A percentile compares a stretch with the other conserved stretches of the same genome.
phyloP scores from a whole-genome alignment of 208 protist genomes.

The Acanthamoeba culbertsoni region DNA sequence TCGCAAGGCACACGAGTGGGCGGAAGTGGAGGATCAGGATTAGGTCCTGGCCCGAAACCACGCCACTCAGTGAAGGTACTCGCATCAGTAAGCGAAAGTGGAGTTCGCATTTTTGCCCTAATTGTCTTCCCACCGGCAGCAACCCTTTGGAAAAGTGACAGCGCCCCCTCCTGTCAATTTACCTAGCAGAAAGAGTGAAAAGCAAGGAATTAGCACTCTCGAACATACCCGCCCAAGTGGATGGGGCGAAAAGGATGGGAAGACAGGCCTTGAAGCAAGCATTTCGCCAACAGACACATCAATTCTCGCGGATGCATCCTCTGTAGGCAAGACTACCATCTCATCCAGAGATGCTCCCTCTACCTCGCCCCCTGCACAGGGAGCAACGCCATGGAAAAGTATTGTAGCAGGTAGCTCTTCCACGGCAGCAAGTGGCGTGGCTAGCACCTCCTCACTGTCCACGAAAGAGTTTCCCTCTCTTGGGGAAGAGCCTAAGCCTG shows the following conservation, averaged over 20 bases:
- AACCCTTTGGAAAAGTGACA: background rate
- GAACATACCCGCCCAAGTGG: background rate
- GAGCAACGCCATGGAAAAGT: background rate
- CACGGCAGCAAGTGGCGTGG: too few species aligned
- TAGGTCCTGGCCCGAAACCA: background rate
- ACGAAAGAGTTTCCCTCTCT: background rate
- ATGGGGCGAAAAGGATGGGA: too few species aligned
- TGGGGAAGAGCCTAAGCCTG: background rate
- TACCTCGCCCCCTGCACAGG: background rate
- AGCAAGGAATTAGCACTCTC: background rate
- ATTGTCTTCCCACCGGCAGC: background rate
- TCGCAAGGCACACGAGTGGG: background rate
- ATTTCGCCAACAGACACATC: background rate
- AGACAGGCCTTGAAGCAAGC: too few species aligned
- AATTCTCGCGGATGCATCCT: too few species aligned
- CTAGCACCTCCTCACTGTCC: background rate
- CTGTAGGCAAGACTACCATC: too few species aligned
- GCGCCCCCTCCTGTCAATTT: slow-evolving; percentile 19
- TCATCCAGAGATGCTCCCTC: background rate
- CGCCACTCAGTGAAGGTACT: background rate
- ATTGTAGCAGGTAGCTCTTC: too few species aligned
- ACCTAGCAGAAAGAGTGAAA: background rate
- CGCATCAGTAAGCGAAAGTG: background rate
- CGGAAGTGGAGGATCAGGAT: background rate
- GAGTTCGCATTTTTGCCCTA: background rate